Evolutionary conservation across 148 eudicot genomes (phyloP).

Genomic region (Persicaria maculosa): DNA sequence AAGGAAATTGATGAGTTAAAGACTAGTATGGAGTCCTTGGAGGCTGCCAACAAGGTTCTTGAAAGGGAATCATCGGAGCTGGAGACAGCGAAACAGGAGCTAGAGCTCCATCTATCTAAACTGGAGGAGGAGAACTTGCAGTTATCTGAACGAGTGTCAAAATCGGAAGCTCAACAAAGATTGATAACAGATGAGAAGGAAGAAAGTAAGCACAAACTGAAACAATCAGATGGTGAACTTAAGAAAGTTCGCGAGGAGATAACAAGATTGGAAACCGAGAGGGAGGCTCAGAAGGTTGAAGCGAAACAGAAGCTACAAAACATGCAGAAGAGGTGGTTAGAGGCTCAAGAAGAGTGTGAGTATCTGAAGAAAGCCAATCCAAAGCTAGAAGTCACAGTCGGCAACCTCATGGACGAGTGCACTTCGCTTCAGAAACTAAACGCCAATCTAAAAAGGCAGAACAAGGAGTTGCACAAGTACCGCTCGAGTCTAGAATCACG

Average conservation of each 20-base stretch:
- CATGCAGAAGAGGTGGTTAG: constrained; percentile 33
- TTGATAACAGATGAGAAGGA: constrained; percentile 46
- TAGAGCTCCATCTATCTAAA: constrained; percentile 33
- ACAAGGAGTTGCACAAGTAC: constrained; percentile 37
- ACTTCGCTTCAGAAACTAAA: constrained; percentile 47
- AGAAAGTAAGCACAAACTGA: constrained; percentile 35
- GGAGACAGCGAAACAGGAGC: constrained; percentile 41
- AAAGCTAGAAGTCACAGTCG: constrained; percentile 43
- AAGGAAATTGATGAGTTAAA: constrained; percentile 17
- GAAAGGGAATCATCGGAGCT: constrained; percentile 38
- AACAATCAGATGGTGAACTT: constrained; percentile 31
- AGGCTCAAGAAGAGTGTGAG: constrained; percentile 61
- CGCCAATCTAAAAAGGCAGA: constrained; percentile 48
- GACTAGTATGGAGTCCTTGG: constrained; percentile 36
- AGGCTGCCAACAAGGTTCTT: constrained; percentile 39
- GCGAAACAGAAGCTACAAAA: constrained; percentile 41
- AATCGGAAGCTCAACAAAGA: constrained; percentile 48
- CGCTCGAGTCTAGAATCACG: constrained; percentile 37
- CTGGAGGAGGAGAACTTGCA: constrained; percentile 54
- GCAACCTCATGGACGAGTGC: constrained; percentile 46
- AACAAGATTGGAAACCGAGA: constrained; percentile 32
- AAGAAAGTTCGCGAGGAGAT: constrained; percentile 46
- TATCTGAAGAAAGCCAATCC: constrained; percentile 47
- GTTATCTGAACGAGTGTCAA: constrained; percentile 41
- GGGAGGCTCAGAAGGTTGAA: constrained; percentile 35